phyloP scores from a whole-genome alignment of 305 asterid species.

The Solanum aculeatissimum region DNA sequence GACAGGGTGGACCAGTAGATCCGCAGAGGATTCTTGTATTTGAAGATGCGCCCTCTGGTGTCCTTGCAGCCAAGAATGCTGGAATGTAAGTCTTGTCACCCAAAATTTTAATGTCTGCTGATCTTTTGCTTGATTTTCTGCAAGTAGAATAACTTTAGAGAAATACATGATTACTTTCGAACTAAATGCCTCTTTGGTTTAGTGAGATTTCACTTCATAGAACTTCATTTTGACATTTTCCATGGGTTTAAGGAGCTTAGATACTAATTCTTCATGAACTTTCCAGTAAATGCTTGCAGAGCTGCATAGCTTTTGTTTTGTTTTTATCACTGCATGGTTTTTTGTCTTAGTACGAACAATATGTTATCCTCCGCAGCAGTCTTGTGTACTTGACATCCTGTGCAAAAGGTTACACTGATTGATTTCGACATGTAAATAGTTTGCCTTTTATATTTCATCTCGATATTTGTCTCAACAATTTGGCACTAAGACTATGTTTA shows the following conservation, averaged over 20 bases:
- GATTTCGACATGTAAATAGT: neutral
- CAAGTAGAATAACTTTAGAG: neutral
- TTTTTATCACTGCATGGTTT: neutral
- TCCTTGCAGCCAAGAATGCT: conserved; percentile 88
- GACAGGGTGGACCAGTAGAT: conserved; percentile 62
- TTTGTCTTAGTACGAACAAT: neutral
- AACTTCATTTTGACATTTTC: neutral
- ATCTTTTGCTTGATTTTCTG: neutral
- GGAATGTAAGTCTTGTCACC: conserved; percentile 52
- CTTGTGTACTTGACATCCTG: neutral
- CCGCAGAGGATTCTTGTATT: conserved; percentile 65
- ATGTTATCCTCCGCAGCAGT: neutral
- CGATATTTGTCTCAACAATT: neutral
- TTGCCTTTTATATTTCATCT: neutral
- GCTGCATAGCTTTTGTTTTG: neutral
- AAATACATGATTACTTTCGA: neutral
- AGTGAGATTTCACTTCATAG: neutral
- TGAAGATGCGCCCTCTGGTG: conserved; percentile 95
- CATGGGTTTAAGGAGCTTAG: neutral
- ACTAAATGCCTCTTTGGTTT: neutral
- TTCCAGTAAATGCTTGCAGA: neutral
- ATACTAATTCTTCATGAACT: neutral
- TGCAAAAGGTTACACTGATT: neutral
- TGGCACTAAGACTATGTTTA: neutral
- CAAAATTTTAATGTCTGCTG: neutral